These are phyloP conservation scores for Cornus controversa DNA, from an alignment of 148 eudicot genomes.

Conservation along the genomic window DNA sequence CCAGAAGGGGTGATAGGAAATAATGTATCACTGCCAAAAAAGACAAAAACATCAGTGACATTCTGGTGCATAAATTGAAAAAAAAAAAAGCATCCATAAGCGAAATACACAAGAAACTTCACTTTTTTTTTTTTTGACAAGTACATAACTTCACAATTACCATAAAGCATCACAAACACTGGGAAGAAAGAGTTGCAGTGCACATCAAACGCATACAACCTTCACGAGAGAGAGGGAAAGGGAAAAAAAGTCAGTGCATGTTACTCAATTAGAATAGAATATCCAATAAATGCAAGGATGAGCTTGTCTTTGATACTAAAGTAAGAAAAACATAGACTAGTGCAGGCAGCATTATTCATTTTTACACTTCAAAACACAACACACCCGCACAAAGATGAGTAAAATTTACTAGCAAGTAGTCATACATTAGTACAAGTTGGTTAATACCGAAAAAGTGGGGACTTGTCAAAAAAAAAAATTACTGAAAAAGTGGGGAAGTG, in stretches of 20 bases:
- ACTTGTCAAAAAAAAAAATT: too few relatives aligned
- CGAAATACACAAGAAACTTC: neutral
- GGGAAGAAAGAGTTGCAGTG: slow-evolving; percentile 99
- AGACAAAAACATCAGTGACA: slow-evolving; percentile 13
- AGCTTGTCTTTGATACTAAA: too few relatives aligned
- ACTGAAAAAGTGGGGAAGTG: neutral
- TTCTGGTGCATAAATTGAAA: neutral
- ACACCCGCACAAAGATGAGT: neutral
- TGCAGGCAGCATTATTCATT: too few relatives aligned
- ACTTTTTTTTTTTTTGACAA: too few relatives aligned
- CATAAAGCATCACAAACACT: slow-evolving; percentile 82
- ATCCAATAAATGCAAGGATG: neutral
- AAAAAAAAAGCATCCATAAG: neutral
- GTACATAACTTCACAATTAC: slow-evolving; percentile 42
- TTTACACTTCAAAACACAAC: too few relatives aligned
- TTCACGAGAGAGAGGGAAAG: slow-evolving; percentile 31
- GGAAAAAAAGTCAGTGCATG: slow-evolving; percentile 11
- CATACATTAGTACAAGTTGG: neutral
- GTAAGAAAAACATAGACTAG: neutral
- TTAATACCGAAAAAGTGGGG: neutral
- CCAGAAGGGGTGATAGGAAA: slow-evolving; percentile 73
- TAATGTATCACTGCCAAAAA: slow-evolving; percentile 61
- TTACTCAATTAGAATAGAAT: neutral
- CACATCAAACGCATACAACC: slow-evolving; percentile 98
- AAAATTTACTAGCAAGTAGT: neutral